These are phyloP conservation scores for Oropetium thomaeum DNA, from an alignment of 176 grass and related monocot genomes.

Conservation along the genomic window DNA sequence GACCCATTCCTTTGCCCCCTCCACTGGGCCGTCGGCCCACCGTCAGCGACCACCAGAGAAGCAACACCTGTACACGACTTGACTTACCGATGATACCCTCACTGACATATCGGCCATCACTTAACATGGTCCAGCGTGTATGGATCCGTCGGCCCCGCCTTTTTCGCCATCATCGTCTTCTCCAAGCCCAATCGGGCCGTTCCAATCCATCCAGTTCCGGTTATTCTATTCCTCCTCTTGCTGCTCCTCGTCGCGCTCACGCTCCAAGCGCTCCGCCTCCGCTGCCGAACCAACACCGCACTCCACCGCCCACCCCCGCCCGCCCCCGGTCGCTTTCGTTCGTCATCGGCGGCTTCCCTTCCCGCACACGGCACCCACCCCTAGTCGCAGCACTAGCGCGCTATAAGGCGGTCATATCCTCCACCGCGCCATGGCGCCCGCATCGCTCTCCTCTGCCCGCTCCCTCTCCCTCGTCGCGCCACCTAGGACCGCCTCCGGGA, in stretches of 20 bases:
- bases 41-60: not conserved
- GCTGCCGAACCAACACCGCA: conserved; percentile 24
- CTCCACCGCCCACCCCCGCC: conserved; percentile 25
- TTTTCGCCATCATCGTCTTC: conserved; percentile 22
- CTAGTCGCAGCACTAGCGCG: not conserved
- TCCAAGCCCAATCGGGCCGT: conserved; percentile 10
- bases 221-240: conserved; percentile 21
- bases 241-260: not conserved
- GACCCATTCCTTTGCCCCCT: conserved; percentile 36
- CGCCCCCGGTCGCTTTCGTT: not conserved
- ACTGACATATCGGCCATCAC: not conserved
- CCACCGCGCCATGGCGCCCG: conserved; percentile 34
- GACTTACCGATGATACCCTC: too few species aligned
- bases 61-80: not conserved
- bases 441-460: conserved; percentile 20
- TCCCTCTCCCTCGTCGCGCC: conserved; percentile 10
- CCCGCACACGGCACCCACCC: conserved; percentile 23
- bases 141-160: not conserved
- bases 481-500: not conserved
- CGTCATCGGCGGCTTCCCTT: conserved; percentile 16
- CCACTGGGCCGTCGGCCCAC: not conserved
- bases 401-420: not conserved
- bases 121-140: accelerated
- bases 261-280: not conserved
- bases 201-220: conserved; percentile 18